Conservation (phyloP, 495 filamentous ascomycete genomes). For the Parmelia sp. region DNA sequence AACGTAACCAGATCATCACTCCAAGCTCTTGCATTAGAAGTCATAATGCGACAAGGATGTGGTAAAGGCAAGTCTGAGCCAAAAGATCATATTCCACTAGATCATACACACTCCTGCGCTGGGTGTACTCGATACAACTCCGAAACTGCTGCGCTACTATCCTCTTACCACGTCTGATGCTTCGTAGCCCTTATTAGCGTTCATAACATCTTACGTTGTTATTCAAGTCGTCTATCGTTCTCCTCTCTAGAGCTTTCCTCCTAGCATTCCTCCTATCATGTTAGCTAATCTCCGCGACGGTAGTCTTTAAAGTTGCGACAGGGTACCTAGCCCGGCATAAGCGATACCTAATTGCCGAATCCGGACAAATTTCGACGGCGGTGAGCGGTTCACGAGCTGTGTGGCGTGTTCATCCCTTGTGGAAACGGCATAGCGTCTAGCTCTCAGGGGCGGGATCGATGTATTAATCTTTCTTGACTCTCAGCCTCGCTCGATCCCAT, state of each 20-base stretch:
- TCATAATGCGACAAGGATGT: slow-evolving; percentile 27
- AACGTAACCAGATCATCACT: slow-evolving; percentile 10
- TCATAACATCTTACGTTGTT: not conserved
- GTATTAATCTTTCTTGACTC: not conserved
- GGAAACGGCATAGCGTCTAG: not conserved
- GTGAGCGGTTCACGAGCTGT: not conserved
- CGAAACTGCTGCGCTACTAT: not conserved
- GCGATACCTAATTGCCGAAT: not conserved
- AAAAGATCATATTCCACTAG: not conserved
- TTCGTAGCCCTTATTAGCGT: not conserved
- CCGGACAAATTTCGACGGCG: not conserved
- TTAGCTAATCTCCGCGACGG: not conserved
- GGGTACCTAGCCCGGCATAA: not conserved
- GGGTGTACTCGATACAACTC: not conserved
- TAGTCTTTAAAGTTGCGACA: not conserved
- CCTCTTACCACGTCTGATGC: not conserved
- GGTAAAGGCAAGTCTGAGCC: slow-evolving; percentile 52
- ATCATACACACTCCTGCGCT: not conserved
- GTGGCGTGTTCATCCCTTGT: not conserved
- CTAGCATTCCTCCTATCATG: not conserved
- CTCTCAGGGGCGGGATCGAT: not conserved
- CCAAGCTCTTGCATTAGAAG: slow-evolving; percentile 13
- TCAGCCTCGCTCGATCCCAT: slow-evolving; percentile 10
- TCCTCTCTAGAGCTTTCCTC: not conserved
- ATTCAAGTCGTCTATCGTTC: not conserved